Evolutionary conservation across 2,329 filamentous ascomycete species (phyloP), one percentile per base, ranked within the genome.

Genomic region (Thielaviopsis punctulata): DNA sequence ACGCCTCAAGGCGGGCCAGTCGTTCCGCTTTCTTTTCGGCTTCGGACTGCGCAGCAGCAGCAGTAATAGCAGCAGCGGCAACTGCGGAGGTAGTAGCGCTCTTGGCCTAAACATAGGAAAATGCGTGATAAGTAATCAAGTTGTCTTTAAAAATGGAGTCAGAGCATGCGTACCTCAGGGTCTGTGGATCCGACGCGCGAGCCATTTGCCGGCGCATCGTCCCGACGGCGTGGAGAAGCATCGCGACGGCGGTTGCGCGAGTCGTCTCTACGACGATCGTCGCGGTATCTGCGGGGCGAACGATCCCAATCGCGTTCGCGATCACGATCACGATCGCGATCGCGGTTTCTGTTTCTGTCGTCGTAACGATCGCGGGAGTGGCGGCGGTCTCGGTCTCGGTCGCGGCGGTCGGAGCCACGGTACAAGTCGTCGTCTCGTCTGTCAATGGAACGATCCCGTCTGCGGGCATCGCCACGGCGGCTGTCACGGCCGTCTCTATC

Each of bases 1-100:
- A 95, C 53, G 86, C 85, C 64, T 90, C 86, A 24, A 94, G 68
- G 63, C 86, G 89, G 24, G 86, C 86, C 44, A 88, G 72, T 57
- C 85, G 74, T 64, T 90, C 85, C 48, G 82, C 84, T 64, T 89
- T 86, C 62, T 84, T 87, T 48, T 87, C 80, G 56, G 79, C 77
- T 60, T 87, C 84, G 25, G 77, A 72, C 60, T 79, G 79, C 18
- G 67, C 66, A 45, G 70, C 66, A 51, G 72, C 63, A 52, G 73
- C 27, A 39, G 62, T n/a, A n/a, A n/a, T n/a, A n/a, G n/a, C n/a
- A n/a, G n/a, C n/a, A n/a, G n/a, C n/a, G n/a, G n/a, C n/a, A n/a
- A n/a, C n/a, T n/a, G n/a, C n/a, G n/a, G n/a, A n/a, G n/a, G n/a
- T n/a, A n/a, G n/a, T n/a, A n/a, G n/a, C 61, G 41, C 41, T 48